phyloP scores from a whole-genome alignment of 2,329 filamentous ascomycete genomes.

The Nigrospora sphaerica region DNA sequence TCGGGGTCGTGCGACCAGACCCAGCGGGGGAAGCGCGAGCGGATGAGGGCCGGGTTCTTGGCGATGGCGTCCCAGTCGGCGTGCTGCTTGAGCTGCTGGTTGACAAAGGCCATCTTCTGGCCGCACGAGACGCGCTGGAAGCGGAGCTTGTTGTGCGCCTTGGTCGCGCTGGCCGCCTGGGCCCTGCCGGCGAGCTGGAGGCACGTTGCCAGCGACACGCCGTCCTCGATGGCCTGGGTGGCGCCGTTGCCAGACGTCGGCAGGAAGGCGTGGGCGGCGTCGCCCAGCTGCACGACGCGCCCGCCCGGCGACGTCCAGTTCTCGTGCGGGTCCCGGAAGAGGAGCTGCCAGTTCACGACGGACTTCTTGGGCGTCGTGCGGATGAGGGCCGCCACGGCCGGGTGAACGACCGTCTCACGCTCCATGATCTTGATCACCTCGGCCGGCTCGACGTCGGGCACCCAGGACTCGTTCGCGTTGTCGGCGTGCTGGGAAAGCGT shows the following conservation, averaged over 20 bases:
- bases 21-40: neutral
- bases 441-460: neutral
- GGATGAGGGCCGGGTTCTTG: too few relatives aligned
- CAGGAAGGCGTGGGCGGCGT: constrained; percentile 25
- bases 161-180: constrained; percentile 11
- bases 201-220: constrained; percentile 19
- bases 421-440: constrained; percentile 1
- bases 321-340: constrained; percentile 22
- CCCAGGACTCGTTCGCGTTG: constrained; percentile 6
- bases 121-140: constrained; percentile 2
- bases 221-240: constrained; percentile 26
- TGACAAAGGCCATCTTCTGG: constrained; percentile 4
- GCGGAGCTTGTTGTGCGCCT: constrained; percentile 19
- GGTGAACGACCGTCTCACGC: neutral
- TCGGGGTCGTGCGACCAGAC: neutral
- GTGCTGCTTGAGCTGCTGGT: neutral
- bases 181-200: constrained; percentile 17
- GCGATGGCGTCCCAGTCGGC: too few relatives aligned
- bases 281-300: constrained; percentile 23
- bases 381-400: constrained; percentile 6
- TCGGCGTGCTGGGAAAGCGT: neutral
- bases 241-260: constrained; percentile 25
- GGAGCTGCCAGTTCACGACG: constrained; percentile 31
- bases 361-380: constrained; percentile 7
- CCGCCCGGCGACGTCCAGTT: constrained; percentile 18